These are phyloP conservation scores for Raddia guianensis DNA, from an alignment of 176 grass and related monocot genomes.

Conservation along the genomic window DNA sequence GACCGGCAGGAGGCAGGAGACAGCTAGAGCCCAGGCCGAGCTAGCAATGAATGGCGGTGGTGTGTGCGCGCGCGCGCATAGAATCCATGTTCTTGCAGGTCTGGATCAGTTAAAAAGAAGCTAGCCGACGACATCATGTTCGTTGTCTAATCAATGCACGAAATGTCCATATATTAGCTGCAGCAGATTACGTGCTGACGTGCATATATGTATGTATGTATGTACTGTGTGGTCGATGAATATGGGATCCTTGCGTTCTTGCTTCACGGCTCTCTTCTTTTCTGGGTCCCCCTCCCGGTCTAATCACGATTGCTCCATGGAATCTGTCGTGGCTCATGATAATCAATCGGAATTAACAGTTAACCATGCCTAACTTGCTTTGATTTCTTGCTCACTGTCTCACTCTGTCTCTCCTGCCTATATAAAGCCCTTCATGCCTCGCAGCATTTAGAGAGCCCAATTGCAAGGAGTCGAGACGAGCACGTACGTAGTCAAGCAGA, in stretches of 20 bases:
- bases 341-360: conserved; percentile 22
- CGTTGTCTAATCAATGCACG: conserved; percentile 51
- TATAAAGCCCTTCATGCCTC: conserved; percentile 47
- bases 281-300: neutral
- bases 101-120: conserved; percentile 28
- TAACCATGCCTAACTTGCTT: conserved; percentile 12
- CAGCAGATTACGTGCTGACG: conserved; percentile 19
- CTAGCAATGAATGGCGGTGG: neutral
- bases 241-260: conserved; percentile 24
- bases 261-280: conserved; percentile 56
- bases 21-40: conserved; percentile 3
- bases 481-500: neutral
- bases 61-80: neutral
- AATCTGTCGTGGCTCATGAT: conserved; percentile 16
- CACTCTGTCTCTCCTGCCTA: conserved; percentile 2
- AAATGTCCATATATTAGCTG: conserved; percentile 19
- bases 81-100: conserved; percentile 18
- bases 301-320: conserved; percentile 3
- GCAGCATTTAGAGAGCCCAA: conserved; percentile 3
- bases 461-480: neutral
- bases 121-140: conserved; percentile 32
- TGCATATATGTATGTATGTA: neutral
- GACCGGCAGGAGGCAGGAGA: too few species aligned
- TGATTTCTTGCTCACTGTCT: neutral
- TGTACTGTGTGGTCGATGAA: neutral